These are phyloP conservation scores for Candida sithepensis DNA, from an alignment of 805 yeast species.

Conservation along the genomic window DNA sequence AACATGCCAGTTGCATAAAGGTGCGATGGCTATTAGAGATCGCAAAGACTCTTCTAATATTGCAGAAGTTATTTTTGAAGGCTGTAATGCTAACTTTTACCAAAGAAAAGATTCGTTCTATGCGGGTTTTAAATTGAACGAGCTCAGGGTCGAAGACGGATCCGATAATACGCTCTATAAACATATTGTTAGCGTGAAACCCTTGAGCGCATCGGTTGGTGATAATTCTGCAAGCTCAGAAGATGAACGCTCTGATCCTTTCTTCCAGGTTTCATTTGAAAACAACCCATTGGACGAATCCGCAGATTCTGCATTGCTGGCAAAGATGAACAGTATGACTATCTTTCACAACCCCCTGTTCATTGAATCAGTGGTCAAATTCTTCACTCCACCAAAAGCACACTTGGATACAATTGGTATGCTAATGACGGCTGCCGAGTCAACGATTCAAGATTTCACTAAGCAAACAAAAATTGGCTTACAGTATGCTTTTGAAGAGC, in stretches of 20 bases:
- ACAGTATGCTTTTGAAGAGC: constrained; percentile 92
- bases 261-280: constrained; percentile 80
- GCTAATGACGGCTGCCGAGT: constrained; percentile 90
- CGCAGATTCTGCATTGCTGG: constrained; percentile 75
- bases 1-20: constrained; percentile 65
- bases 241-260: constrained; percentile 45
- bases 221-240: constrained; percentile 20
- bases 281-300: constrained; percentile 77
- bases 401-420: constrained; percentile 88
- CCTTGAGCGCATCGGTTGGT: constrained; percentile 39
- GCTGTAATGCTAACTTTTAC: constrained; percentile 66
- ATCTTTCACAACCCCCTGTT: constrained; percentile 85
- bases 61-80: constrained; percentile 79
- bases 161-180: constrained; percentile 75
- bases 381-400: constrained; percentile 83
- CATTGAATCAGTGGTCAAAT: constrained; percentile 66
- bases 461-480: constrained; percentile 87
- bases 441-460: constrained; percentile 87
- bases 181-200: constrained; percentile 82
- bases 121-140: constrained; percentile 70
- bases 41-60: constrained; percentile 43
- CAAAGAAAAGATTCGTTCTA: constrained; percentile 79
- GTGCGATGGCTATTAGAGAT: constrained; percentile 64
- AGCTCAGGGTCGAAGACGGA: constrained; percentile 84
- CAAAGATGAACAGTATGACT: constrained; percentile 81